Base-by-base conservation (phyloP, 2,329 filamentous ascomycete species). In the Fusarium sp. region DNA sequence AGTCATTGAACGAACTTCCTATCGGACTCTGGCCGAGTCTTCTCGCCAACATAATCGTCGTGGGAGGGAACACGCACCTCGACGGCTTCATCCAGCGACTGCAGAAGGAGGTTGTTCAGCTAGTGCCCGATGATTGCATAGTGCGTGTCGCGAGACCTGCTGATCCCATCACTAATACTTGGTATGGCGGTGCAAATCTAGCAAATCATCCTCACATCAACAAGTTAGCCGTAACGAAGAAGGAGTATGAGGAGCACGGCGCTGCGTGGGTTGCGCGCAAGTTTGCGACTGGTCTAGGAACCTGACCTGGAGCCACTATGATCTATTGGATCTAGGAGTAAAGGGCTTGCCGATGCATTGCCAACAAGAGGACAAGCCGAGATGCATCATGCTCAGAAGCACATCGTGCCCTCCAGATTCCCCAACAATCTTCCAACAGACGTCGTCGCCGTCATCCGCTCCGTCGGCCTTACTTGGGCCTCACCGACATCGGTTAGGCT, bases 201-300 rank as follows among this genome's bases (percentile, higher is more conserved):
- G 95, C 95, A 1, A 89, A 85, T 60, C 92, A 95, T 77, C 87
- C 87, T 48, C 88, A 93, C 43, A 86, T 97, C 61, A 88, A 91
- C 70, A 88, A 88, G 58, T 83, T 95, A 14, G 88, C 91, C 2
- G 93, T 98, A n/a, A 97, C 94, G 0, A 94, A 94, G 80, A 89
- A 93, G 71, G 95, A 99, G 80, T 99, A 99, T 81, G 91, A 97
- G 61, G 97, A 99, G 82, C 85, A 95, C 79, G 97, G 97, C 10
- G 90, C 89, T 65, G 86, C 85, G 2, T 96, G 94, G 94, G 88
- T 94, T 27, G 91, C 90, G 32, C 92, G 91, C 78, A 94, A 90
- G 79, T 97, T 97, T 80, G 86, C 85, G 1, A 41, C 66, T 63
- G 76, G 75, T 2, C 50, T 79, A 13, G 77, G 73, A 20, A 75